phyloP scores from a whole-genome alignment of 768 basidiomycete species.

The Russula lepida region DNA sequence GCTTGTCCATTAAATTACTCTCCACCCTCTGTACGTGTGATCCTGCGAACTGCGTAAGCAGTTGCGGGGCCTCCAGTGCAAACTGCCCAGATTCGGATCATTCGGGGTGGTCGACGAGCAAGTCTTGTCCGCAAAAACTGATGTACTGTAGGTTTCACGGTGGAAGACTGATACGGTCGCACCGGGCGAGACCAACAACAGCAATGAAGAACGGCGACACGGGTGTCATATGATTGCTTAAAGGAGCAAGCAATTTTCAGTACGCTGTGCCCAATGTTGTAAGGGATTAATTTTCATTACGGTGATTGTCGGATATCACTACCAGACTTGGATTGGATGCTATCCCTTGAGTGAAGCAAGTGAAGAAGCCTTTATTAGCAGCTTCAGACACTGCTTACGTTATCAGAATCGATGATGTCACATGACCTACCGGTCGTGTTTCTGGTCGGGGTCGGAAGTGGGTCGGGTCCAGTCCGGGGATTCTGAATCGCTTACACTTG shows the following conservation, averaged over 20 bases:
- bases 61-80: background rate
- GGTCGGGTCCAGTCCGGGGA: background rate
- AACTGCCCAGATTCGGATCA: background rate
- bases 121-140: constrained; percentile 23
- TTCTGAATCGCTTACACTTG: background rate
- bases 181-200: constrained; percentile 6
- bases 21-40: constrained; percentile 1
- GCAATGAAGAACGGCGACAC: constrained; percentile 7
- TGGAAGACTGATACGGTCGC: constrained; percentile 60
- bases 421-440: background rate
- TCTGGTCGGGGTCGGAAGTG: background rate
- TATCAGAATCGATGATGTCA: background rate
- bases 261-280: background rate
- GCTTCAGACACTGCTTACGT: background rate
- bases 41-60: background rate
- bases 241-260: background rate
- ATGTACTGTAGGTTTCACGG: constrained; percentile 45
- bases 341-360: too few relatives aligned
- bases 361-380: too few relatives aligned
- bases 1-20: background rate
- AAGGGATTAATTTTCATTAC: background rate
- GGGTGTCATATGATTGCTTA: background rate
- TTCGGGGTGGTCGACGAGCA: constrained; percentile 39
- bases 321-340: background rate
- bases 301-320: background rate